phyloP scores from a whole-genome alignment of 805 yeast genomes.

The Metschnikowia dekortorum region DNA sequence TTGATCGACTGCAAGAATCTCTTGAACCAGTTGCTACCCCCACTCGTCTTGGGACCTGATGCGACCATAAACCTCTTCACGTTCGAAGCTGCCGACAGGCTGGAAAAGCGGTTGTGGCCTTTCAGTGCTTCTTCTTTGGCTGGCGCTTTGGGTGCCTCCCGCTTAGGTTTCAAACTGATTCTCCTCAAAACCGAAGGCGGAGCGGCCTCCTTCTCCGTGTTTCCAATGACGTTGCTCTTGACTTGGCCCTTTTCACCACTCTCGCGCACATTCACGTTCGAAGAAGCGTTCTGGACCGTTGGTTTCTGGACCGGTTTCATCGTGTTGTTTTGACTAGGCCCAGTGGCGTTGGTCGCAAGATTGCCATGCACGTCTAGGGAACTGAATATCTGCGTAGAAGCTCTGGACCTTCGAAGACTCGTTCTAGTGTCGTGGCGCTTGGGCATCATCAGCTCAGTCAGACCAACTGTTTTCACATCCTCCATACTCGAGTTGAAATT shows the following conservation, averaged over 20 bases:
- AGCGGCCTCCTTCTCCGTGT: background rate
- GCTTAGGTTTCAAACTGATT: slow-evolving; percentile 33
- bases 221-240: background rate
- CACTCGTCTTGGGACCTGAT: slow-evolving; percentile 13
- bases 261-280: background rate
- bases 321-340: background rate
- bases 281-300: background rate
- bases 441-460: slow-evolving; percentile 3
- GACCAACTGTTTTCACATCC: slow-evolving; percentile 4
- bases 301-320: background rate
- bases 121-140: slow-evolving; percentile 7
- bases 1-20: slow-evolving; percentile 29
- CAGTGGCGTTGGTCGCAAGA: background rate
- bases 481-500: slow-evolving; percentile 3
- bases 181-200: slow-evolving; percentile 16
- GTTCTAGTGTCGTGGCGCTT: slow-evolving; percentile 11
- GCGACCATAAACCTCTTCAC: slow-evolving; percentile 6
- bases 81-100: slow-evolving; percentile 23
- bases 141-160: slow-evolving; percentile 40
- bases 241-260: background rate
- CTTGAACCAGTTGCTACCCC: slow-evolving; percentile 31
- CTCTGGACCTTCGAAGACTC: slow-evolving; percentile 18
- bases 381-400: slow-evolving; percentile 32
- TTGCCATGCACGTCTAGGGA: slow-evolving; percentile 18
- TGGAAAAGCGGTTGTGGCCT: slow-evolving; percentile 32